Percentiles rank a stretch among this genome's conserved stretches.
Evolutionary conservation across 2,329 filamentous ascomycete genomes (phyloP).

Genomic region (Fusarium sublunatum): DNA sequence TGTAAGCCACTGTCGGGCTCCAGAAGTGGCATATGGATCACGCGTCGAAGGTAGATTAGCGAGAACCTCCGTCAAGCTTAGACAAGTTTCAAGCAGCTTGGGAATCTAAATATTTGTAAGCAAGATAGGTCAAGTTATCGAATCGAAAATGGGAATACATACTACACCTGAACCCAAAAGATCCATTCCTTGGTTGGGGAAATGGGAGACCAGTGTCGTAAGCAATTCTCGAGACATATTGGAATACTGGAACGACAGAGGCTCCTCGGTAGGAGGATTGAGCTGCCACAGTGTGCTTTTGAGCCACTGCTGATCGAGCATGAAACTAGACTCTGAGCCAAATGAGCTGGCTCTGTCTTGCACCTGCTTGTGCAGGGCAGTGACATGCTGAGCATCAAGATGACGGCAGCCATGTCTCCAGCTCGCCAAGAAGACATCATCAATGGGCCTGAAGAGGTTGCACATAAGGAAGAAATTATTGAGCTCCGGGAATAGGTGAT

Average conservation of each 20-base stretch:
- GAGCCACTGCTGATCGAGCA: constrained; percentile 72
- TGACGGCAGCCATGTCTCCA: constrained; percentile 74
- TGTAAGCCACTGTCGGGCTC: constrained; percentile 79
- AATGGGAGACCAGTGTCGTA: constrained; percentile 73
- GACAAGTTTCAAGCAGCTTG: constrained; percentile 82
- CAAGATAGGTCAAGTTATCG: not conserved
- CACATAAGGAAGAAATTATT: constrained; percentile 70
- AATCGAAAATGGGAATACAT: constrained; percentile 48
- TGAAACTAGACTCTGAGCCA: constrained; percentile 65
- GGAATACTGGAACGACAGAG: constrained; percentile 72
- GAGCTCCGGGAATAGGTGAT: constrained; percentile 64
- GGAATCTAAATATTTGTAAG: constrained; percentile 67
- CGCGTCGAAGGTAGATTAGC: constrained; percentile 70
- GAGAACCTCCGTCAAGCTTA: constrained; percentile 78
- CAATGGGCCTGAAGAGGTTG: constrained; percentile 73
- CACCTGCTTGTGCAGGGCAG: constrained; percentile 71
- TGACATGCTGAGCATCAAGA: constrained; percentile 67
- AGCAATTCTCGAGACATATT: constrained; percentile 72
- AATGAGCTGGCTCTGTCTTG: constrained; percentile 64
- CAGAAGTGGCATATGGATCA: constrained; percentile 68
- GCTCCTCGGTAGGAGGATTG: constrained; percentile 61
- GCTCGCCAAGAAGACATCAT: constrained; percentile 70
- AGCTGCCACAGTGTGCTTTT: constrained; percentile 73
- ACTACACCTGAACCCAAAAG: constrained; percentile 79
- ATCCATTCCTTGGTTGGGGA: constrained; percentile 79